Conservation (phyloP, 345 rosid species). For the Lumnitzera racemosa region DNA sequence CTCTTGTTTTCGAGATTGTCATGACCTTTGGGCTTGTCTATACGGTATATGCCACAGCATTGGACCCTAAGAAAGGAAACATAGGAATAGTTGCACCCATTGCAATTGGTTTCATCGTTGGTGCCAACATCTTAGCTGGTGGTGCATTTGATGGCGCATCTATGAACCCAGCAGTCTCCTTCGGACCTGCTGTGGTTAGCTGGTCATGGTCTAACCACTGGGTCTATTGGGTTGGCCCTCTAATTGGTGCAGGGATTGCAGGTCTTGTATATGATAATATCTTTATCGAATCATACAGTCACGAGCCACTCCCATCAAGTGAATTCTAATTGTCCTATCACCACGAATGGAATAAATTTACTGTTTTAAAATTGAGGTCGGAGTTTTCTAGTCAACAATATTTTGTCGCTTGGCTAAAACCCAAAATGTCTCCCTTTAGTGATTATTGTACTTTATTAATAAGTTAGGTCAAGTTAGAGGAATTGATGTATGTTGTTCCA, state of each 20-base stretch:
- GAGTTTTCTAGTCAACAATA: background rate
- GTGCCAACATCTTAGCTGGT: conserved; percentile 33
- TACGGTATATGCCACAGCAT: conserved; percentile 59
- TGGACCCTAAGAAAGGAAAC: conserved; percentile 53
- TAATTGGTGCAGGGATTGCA: conserved; percentile 52
- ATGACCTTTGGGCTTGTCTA: conserved; percentile 69
- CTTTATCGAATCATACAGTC: conserved; percentile 34
- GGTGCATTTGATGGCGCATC: conserved; percentile 45
- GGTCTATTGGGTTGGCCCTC: conserved; percentile 67
- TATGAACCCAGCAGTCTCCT: conserved; percentile 74
- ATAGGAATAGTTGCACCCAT: conserved; percentile 25
- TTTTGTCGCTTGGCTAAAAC: too few relatives aligned
- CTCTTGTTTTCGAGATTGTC: conserved; percentile 54
- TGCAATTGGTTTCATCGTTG: conserved; percentile 36
- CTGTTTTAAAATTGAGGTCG: background rate
- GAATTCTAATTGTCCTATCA: conserved; percentile 20
- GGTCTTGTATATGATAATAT: conserved; percentile 42
- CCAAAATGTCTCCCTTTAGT: too few relatives aligned
- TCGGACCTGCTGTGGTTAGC: conserved; percentile 72
- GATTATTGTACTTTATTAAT: too few relatives aligned
- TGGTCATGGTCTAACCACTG: conserved; percentile 65
- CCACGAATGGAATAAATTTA: background rate
- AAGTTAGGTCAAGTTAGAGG: too few relatives aligned
- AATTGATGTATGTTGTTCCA: too few relatives aligned
- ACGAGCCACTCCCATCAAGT: conserved; percentile 37